These are phyloP conservation scores for Gardenia jasminoides DNA, from an alignment of 257 asterid species.

Conservation along the genomic window DNA sequence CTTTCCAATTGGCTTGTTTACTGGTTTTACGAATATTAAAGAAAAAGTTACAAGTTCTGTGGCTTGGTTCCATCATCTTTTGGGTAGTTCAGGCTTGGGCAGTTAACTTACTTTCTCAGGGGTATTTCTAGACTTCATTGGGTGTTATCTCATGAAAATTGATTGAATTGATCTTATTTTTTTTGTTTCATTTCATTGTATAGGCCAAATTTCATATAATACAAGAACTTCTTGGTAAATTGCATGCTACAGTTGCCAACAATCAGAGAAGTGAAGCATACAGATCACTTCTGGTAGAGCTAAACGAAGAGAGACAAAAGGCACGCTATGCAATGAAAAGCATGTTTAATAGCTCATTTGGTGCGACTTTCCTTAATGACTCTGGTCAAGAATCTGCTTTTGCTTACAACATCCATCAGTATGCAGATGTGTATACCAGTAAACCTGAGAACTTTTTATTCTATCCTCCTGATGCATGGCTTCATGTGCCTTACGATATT, in stretches of 20 bases:
- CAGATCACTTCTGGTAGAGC: conserved; percentile 64
- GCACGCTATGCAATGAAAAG: conserved; percentile 68
- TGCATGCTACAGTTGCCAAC: conserved; percentile 65
- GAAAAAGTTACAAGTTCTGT: background rate
- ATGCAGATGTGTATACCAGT: conserved; percentile 95
- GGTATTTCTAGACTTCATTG: background rate
- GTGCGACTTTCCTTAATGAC: conserved; percentile 90
- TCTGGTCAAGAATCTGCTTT: conserved; percentile 95
- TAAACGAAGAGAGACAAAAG: conserved; percentile 77
- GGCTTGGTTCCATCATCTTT: background rate
- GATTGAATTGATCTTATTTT: conserved; percentile 5
- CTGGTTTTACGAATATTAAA: background rate
- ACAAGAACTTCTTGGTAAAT: conserved; percentile 88
- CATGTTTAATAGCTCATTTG: conserved; percentile 89
- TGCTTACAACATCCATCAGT: conserved; percentile 88
- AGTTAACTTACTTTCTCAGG: background rate
- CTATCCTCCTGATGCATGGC: conserved; percentile 91
- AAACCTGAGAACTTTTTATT: conserved; percentile 89
- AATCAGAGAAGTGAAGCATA: conserved; percentile 54
- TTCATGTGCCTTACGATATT: conserved; percentile 87
- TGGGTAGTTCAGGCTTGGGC: background rate
- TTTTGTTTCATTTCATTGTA: conserved; percentile 4
- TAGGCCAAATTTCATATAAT: conserved; percentile 90
- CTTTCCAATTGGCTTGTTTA: background rate
- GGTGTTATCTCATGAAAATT: background rate